Evolutionary conservation across 1,284 basidiomycete species (phyloP), one percentile per base, ranked within the genome.

Genomic region (Pseudozyma sp.): DNA sequence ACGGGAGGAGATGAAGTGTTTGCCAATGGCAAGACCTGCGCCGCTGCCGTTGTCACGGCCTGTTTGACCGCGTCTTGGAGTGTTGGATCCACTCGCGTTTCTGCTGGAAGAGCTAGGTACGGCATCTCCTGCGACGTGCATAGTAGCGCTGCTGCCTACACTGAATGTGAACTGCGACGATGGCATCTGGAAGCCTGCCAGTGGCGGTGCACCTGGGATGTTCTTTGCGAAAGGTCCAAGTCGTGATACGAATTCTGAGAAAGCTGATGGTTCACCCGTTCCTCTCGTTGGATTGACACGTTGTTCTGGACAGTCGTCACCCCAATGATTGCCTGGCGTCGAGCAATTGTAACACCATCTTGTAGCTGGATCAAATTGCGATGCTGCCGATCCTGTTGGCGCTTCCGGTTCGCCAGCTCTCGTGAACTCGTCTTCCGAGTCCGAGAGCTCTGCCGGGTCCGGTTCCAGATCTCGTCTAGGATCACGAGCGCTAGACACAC

Each of bases 271-370:
- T 72, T 91, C 83, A 40, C 68, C 90, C 42, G 85, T 83, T 0
- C 90, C 88, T 42, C 86, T 82, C 65, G 89, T 89, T 31, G 85
- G 83, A 13, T 86, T 87, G 68, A 88, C 89, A 2, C 88, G 86
- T 2, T 88, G 81, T 42, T 88, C 87, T 34, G 88, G 85, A 76
- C 94, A 96, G 83, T 95, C 94, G 82, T 96, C 94, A 48, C 94
- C 94, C 83, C 92, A 89, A 85, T 97, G 94, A 38, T 77, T 77
- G 5, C 92, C 93, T 53, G 86, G 85, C 38, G 86, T 85, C 31
- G 92, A 93, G 79, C 94, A 97, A 80, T 94, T 94, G 86, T 95
- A 95, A 85, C 94, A 97, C 91, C 91, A 94, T 65, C 89, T 87
- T 76, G 91, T 91, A 59, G 61, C 72, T 5, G 79, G 70, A 42